Evolutionary conservation across 345 rosid genomes (phyloP).

Genomic region (Populus tremula): DNA sequence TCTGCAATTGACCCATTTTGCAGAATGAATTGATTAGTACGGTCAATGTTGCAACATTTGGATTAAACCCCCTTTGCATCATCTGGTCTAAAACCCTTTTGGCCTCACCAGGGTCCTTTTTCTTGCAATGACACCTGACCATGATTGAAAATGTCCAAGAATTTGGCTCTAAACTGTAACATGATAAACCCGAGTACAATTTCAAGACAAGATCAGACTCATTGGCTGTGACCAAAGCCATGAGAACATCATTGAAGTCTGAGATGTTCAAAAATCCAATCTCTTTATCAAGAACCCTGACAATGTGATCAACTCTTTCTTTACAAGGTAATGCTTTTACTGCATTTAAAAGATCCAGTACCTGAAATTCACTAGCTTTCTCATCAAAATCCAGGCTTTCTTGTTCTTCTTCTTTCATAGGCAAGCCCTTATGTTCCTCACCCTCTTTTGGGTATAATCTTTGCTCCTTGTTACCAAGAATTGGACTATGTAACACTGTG

Average conservation of each 20-base stretch:
- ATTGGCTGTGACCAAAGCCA: conserved; percentile 32
- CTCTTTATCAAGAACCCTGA: conserved; percentile 22
- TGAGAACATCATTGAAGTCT: conserved; percentile 37
- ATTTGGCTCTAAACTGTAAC: conserved; percentile 36
- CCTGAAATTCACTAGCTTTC: conserved; percentile 5
- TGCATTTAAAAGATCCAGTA: conserved; percentile 18
- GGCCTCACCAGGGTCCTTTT: conserved; percentile 42
- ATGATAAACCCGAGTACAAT: conserved; percentile 27
- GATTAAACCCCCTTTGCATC: conserved; percentile 36
- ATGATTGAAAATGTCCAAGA: conserved; percentile 41
- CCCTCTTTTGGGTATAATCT: not conserved
- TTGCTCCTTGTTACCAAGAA: not conserved
- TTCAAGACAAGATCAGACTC: conserved; percentile 39
- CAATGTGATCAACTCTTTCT: conserved; percentile 18
- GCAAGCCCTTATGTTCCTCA: not conserved
- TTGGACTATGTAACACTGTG: not conserved
- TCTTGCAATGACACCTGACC: conserved; percentile 45
- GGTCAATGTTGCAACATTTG: conserved; percentile 43
- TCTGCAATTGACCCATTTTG: conserved; percentile 44
- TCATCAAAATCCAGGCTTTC: conserved; percentile 8
- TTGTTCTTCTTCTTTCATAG: not conserved
- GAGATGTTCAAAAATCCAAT: conserved; percentile 21
- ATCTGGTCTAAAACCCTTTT: conserved; percentile 37
- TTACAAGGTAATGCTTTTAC: conserved; percentile 25
- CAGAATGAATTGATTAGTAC: conserved; percentile 39